Evolutionary conservation across 1,284 basidiomycete species (phyloP), one percentile per base, ranked within the genome.

Genomic region (Cutaneotrichosporon sp.): DNA sequence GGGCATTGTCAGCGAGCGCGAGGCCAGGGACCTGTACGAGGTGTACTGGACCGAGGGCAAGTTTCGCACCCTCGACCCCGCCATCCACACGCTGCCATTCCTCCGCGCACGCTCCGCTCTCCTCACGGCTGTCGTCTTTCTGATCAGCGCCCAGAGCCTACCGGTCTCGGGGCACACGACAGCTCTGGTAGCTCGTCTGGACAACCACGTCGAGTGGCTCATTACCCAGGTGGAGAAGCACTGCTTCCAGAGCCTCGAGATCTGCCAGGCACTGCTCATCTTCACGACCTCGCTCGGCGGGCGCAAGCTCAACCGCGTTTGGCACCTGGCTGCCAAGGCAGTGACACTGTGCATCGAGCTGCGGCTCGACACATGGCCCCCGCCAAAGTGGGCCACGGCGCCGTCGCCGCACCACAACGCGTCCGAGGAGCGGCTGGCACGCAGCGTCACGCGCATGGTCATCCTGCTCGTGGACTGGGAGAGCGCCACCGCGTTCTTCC

Each of bases 121-220:
- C 2, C 61, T 69, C 27, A 43, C 60, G 9, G 58, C 63, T 2
- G 53, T 62, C 0, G 38, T 68, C 18, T 31, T 64, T 20, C 54
- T 63, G 14, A 52, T 66, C 4, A 53, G 63, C 0, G 65, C 65
- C 1, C 67, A 69, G 54, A 59, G 54, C 38, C 46, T 69, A 2
- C 67, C 65, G 0, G 67, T 66, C 2, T 69, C 67, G 2, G 47
- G 55, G 1, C 67, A 69, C 42, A 62, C 63, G 2, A 50, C 47
- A 5, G 58, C 62, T 7, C 58, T 69, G 0, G 64, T 66, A 1
- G 42, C 63, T 8, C 27, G 59, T 11, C 60, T 69, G 10, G 65
- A 66, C 20, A 31, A 36, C n/a, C 65, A 69, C 45, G 14, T 66
- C 16, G 67, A 69, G n/a, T 20, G 34, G 20, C 63, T 69, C 22